Base-by-base conservation (phyloP, 1,284 basidiomycete genomes). In the Phylloboletellus chloephorus region DNA sequence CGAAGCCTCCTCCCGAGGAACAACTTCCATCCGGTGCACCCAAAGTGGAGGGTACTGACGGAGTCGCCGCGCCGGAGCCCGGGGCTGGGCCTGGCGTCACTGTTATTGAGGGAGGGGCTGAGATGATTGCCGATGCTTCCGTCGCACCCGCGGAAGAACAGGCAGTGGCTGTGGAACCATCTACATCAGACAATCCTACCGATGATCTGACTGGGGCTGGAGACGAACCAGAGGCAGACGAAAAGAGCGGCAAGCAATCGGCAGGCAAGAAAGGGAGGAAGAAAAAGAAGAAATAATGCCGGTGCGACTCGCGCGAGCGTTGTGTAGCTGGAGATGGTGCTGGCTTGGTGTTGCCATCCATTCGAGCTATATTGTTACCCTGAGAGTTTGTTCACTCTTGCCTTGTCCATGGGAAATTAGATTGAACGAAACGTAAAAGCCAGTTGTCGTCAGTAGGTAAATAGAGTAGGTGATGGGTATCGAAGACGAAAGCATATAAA, bases 251-350 rank as follows among this genome's bases (percentile, higher is more conserved):
- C 5, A 25, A 16, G 1, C 0, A 15, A n/a, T n/a, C n/a, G n/a
- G n/a, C n/a, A n/a, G 15, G 31, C 7, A 46, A 48, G 13, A 48
- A 46, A 5, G 30, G 20, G 0, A 42, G 46, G 43, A 62, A 63
- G 41, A 58, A 57, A 2, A 59, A 58, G 36, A 51, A 44, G 22
- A 35, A 33, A 38, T 46, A 44, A 41, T 3, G 19, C n/a, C n/a
- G n/a, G n/a, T n/a, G n/a, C n/a, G n/a, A n/a, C n/a, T n/a, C n/a
- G n/a, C n/a, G n/a, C n/a, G n/a, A 19, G 26, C n/a, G 32, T 33
- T 17, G 15, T 12, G 20, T 39, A 12, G 20, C 23, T 12, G 13
- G 15, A 13, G 17, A 21, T 17, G 10, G 20, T 34, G 1, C 9
- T 24, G 29, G 25, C 22, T 39, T 34, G 22, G 17, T 31, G 10